Percentiles rank a stretch among this genome's conserved stretches.
Conservation (phyloP, 208 protist species). For the Vickermania spadyakhi region DNA sequence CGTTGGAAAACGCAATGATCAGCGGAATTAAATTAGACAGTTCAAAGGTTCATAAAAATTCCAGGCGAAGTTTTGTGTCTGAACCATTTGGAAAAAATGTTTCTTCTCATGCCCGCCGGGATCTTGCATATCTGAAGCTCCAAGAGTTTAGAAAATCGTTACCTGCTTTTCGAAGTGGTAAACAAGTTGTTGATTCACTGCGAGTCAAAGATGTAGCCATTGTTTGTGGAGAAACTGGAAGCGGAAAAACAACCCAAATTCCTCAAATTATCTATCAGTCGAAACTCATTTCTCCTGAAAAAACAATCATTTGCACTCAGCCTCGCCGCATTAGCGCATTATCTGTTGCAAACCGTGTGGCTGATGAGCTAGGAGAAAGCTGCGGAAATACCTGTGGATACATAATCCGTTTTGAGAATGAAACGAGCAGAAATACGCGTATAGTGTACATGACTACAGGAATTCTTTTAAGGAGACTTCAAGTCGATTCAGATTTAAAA, state of each 20-base stretch:
- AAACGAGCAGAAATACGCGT: conserved; percentile 67
- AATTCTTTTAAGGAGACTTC: conserved; percentile 95
- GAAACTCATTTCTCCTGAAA: conserved; percentile 41
- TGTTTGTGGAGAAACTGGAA: conserved; percentile 96
- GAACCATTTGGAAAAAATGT: conserved; percentile 26
- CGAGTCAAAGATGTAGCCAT: conserved; percentile 50
- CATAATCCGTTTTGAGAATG: conserved; percentile 83
- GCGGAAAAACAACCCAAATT: conserved; percentile 96
- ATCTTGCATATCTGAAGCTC: conserved; percentile 18
- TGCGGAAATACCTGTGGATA: conserved; percentile 87
- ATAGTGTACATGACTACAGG: conserved; percentile 98
- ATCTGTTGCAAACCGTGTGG: conserved; percentile 85
- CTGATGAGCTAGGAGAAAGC: conserved; percentile 68
- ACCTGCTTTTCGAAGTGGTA: conserved; percentile 35
- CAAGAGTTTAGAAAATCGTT: conserved; percentile 45
- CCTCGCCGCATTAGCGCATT: conserved; percentile 87
- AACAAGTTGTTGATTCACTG: conserved; percentile 53
- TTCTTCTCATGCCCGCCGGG: conserved; percentile 11
- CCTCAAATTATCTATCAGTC: conserved; percentile 74
- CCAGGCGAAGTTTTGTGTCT: conserved; percentile 2
- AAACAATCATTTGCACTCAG: conserved; percentile 79
- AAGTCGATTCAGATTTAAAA: conserved; percentile 87
- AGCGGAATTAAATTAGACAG: conserved; percentile 17
- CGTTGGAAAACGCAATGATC: conserved; percentile 43
- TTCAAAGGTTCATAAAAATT: conserved; percentile 17